A percentile compares a stretch with the other conserved stretches of the same genome.
Conservation (phyloP, 108 stramenopile species). For the Cyclotella distinguenda region DNA sequence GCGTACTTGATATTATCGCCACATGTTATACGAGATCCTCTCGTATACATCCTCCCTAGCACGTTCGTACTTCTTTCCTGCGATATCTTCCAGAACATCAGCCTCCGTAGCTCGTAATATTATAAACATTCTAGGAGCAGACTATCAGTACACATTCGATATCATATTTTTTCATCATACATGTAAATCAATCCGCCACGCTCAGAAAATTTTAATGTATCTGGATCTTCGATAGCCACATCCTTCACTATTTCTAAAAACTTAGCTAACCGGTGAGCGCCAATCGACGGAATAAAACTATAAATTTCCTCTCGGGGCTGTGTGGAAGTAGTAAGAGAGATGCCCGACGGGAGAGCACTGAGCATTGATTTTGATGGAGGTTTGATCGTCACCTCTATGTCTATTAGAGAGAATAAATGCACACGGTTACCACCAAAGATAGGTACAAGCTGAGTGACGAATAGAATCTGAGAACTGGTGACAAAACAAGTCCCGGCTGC, state of each 20-base stretch:
- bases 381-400: slow-evolving; percentile 69
- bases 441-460: slow-evolving; percentile 67
- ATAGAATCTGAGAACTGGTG: slow-evolving; percentile 65
- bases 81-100: too few relatives aligned
- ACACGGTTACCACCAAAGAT: slow-evolving; percentile 61
- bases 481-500: slow-evolving; percentile 74
- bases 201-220: slow-evolving; percentile 50
- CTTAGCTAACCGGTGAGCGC: slow-evolving; percentile 66
- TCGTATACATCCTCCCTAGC: too few relatives aligned
- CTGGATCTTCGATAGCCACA: slow-evolving; percentile 41
- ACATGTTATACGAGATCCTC: too few relatives aligned
- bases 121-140: too few relatives aligned
- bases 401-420: slow-evolving; percentile 53
- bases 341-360: slow-evolving; percentile 73
- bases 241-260: slow-evolving; percentile 72
- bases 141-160: too few relatives aligned
- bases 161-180: slow-evolving; percentile 20
- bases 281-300: slow-evolving; percentile 72
- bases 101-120: too few relatives aligned
- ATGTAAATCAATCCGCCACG: slow-evolving; percentile 36
- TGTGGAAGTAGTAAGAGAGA: slow-evolving; percentile 41
- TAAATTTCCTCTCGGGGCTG: slow-evolving; percentile 54
- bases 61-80: too few relatives aligned
- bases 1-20: too few relatives aligned
- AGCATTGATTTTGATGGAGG: slow-evolving; percentile 53